These are phyloP conservation scores for Phytophthora melonis DNA, from an alignment of 352 stramenopile genomes.

Conservation along the genomic window DNA sequence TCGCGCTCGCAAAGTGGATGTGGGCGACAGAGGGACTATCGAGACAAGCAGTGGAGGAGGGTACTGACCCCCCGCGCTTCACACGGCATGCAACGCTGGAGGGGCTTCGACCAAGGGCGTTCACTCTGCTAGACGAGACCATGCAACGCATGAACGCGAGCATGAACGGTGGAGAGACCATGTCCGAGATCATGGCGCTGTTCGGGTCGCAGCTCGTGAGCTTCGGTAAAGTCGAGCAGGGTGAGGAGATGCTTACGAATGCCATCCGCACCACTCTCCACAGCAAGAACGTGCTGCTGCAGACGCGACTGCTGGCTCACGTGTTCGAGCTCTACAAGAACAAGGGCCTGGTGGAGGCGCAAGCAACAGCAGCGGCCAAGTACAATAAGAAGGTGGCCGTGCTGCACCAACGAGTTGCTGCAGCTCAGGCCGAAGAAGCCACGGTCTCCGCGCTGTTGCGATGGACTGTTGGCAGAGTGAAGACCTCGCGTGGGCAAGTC, in stretches of 20 bases:
- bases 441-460: conserved; percentile 53
- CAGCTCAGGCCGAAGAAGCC: conserved; percentile 51
- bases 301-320: conserved; percentile 64
- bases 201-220: conserved; percentile 66
- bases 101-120: conserved; percentile 48
- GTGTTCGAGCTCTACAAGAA: conserved; percentile 62
- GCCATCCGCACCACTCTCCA: conserved; percentile 61
- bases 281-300: conserved; percentile 79
- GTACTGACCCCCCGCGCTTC: conserved; percentile 10
- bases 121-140: conserved; percentile 57
- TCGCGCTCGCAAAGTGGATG: conserved; percentile 77
- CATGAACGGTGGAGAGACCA: conserved; percentile 66
- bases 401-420: conserved; percentile 56
- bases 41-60: neutral
- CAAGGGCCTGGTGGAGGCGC: conserved; percentile 49
- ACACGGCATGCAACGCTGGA: conserved; percentile 51
- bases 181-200: conserved; percentile 74
- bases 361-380: conserved; percentile 58
- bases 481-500: conserved; percentile 24
- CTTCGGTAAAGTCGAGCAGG: conserved; percentile 46
- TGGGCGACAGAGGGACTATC: conserved; percentile 64
- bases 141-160: conserved; percentile 53
- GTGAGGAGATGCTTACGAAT: conserved; percentile 71
- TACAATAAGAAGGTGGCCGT: conserved; percentile 75
- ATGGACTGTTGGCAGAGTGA: conserved; percentile 47